Percentiles rank a stretch among this genome's conserved stretches.
Evolutionary conservation across 805 yeast genomes (phyloP).

Genomic region (Ogataea paraovalis): DNA sequence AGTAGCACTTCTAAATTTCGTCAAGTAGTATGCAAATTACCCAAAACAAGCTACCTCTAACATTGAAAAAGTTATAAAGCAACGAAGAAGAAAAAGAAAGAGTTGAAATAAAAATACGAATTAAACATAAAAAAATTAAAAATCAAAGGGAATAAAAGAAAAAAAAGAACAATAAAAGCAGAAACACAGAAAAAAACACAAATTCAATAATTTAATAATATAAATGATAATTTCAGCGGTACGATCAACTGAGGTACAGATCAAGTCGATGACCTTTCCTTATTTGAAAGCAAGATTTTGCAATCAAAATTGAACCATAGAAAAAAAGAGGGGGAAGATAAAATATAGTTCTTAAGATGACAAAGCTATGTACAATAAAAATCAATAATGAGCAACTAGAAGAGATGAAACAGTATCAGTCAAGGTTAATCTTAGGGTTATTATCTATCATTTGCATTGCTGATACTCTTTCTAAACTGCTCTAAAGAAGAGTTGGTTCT

Average conservation of each 20-base stretch:
- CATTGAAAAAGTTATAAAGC: too few relatives aligned
- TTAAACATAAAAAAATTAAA: too few relatives aligned
- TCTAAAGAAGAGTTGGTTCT: slow-evolving; percentile 36
- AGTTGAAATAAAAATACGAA: too few relatives aligned
- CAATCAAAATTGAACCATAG: neutral
- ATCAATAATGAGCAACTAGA: neutral
- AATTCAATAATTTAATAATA: neutral
- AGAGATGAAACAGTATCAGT: neutral
- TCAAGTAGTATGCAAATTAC: too few relatives aligned
- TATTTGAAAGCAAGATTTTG: neutral
- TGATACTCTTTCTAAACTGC: slow-evolving; percentile 40
- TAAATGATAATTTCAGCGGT: neutral
- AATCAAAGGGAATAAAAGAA: too few relatives aligned
- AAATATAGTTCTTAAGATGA: neutral
- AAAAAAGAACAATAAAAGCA: too few relatives aligned
- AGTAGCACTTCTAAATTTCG: too few relatives aligned
- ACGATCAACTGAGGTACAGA: neutral
- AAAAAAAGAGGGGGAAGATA: neutral
- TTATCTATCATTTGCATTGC: slow-evolving; percentile 32
- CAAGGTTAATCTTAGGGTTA: neutral
- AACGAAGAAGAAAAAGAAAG: too few relatives aligned
- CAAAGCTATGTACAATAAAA: neutral
- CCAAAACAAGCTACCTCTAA: too few relatives aligned
- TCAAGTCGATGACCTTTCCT: neutral
- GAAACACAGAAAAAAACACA: neutral